Conservation (phyloP, 2,329 filamentous ascomycete species). For the Fusarium avenaceum region DNA sequence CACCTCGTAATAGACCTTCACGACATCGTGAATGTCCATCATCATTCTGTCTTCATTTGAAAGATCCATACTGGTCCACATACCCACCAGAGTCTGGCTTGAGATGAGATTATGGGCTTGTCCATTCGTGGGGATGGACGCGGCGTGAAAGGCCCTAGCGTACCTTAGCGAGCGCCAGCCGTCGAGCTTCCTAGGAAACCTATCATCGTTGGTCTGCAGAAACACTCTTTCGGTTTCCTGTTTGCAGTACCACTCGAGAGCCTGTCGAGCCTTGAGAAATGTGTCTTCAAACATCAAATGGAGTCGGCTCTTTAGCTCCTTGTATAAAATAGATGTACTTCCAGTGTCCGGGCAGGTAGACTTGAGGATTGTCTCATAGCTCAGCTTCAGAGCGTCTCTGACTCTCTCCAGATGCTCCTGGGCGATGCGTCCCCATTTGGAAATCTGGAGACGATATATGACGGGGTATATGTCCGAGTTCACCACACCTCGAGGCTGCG, state of each 20-base stretch:
- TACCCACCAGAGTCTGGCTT: neutral
- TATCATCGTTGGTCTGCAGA: neutral
- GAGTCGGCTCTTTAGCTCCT: neutral
- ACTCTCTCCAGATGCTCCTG: conserved; percentile 3
- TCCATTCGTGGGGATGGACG: neutral
- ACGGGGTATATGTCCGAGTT: conserved; percentile 5
- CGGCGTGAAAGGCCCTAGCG: neutral
- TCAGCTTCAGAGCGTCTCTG: conserved; percentile 1
- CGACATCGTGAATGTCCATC: neutral
- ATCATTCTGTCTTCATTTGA: neutral
- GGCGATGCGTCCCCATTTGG: neutral
- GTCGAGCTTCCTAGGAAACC: neutral
- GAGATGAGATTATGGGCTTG: neutral
- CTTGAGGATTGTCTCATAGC: neutral
- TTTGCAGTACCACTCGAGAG: neutral
- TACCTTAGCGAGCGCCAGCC: neutral
- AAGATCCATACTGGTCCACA: neutral
- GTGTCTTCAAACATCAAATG: neutral
- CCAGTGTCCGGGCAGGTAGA: neutral
- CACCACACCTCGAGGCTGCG: neutral
- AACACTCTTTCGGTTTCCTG: neutral
- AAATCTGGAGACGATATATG: neutral
- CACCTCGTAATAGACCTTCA: conserved; percentile 1
- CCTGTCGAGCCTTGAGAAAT: neutral
- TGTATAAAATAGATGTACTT: neutral